These are phyloP conservation scores for Exophiala calicioides DNA, from an alignment of 2,329 filamentous ascomycete genomes.

Conservation along the genomic window DNA sequence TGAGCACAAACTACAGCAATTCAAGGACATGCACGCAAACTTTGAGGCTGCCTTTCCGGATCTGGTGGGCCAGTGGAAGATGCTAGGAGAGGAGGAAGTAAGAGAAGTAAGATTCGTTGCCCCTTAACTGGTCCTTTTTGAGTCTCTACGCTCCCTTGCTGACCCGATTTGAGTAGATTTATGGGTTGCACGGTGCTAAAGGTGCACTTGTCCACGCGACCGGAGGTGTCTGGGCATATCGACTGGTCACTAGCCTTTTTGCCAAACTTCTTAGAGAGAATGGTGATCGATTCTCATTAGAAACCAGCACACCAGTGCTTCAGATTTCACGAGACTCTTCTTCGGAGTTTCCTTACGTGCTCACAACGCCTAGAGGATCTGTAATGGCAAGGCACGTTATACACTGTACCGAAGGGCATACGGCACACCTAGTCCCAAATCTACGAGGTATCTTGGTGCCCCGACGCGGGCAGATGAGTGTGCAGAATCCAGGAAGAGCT, in stretches of 20 bases:
- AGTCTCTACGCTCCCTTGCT: too few relatives aligned
- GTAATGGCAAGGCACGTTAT: conserved; percentile 39
- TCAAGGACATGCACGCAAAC: conserved; percentile 3
- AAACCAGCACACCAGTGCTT: conserved; percentile 25
- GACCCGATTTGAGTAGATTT: conserved; percentile 7
- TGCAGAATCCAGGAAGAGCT: conserved; percentile 35
- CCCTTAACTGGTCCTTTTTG: too few relatives aligned
- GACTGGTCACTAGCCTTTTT: conserved; percentile 35
- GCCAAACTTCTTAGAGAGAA: conserved; percentile 14
- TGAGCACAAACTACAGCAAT: conserved; percentile 1
- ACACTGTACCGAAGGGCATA: conserved; percentile 46
- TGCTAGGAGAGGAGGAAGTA: conserved; percentile 6
- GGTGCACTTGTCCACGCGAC: conserved; percentile 29
- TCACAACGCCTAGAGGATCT: conserved; percentile 40
- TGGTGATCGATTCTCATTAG: conserved; percentile 17
- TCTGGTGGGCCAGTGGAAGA: neutral
- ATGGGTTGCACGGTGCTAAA: conserved; percentile 22
- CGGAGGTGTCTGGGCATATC: conserved; percentile 40
- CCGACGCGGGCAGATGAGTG: conserved; percentile 45
- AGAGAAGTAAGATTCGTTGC: conserved; percentile 16
- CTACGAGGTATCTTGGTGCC: conserved; percentile 42
- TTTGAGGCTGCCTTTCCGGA: conserved; percentile 8
- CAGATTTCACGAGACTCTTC: conserved; percentile 4
- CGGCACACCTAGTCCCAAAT: conserved; percentile 42
- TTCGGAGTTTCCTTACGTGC: conserved; percentile 29